Evolutionary conservation across 2,329 filamentous ascomycete species (phyloP).

Genomic region (Elsinoe perseae): DNA sequence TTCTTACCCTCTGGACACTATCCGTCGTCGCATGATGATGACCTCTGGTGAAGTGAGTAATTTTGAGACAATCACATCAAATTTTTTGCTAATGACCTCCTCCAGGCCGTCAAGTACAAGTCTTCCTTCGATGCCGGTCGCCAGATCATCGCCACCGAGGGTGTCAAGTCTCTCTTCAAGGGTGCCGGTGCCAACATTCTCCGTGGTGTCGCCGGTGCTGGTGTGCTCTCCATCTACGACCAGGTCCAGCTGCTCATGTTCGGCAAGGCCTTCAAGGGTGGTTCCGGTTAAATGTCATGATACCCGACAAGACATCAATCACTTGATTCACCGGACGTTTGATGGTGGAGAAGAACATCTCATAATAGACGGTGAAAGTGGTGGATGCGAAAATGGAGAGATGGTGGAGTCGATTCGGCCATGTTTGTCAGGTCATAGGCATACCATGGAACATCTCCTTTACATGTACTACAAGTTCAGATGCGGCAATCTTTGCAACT

Average conservation of each 20-base stretch:
- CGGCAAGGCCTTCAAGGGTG: conserved; percentile 95
- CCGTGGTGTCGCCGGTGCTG: conserved; percentile 99
- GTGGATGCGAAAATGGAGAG: conserved; percentile 4
- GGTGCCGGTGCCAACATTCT: conserved; percentile 99
- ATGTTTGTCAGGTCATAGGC: conserved; percentile 6
- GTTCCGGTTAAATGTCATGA: conserved; percentile 33
- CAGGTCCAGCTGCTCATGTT: conserved; percentile 98
- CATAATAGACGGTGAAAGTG: conserved; percentile 8
- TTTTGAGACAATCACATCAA: not conserved
- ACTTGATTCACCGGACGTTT: conserved; percentile 5
- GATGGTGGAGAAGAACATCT: conserved; percentile 8
- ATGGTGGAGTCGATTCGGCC: conserved; percentile 1
- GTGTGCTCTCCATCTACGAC: conserved; percentile 99
- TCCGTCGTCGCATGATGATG: conserved; percentile 99
- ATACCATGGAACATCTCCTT: conserved; percentile 3
- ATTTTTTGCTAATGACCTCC: conserved; percentile 28
- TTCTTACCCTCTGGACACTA: conserved; percentile 99
- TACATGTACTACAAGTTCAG: conserved; percentile 16
- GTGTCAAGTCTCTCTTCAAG: conserved; percentile 99
- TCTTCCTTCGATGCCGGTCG: conserved; percentile 87
- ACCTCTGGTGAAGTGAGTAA: conserved; percentile 63
- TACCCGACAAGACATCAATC: not conserved
- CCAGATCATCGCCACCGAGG: conserved; percentile 97
- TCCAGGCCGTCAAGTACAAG: conserved; percentile 99
- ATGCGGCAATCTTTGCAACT: conserved; percentile 17